Percentiles rank a stretch among this genome's conserved stretches.
Conservation (phyloP, 108 stramenopile species). For the Cyclotella cryptica region DNA sequence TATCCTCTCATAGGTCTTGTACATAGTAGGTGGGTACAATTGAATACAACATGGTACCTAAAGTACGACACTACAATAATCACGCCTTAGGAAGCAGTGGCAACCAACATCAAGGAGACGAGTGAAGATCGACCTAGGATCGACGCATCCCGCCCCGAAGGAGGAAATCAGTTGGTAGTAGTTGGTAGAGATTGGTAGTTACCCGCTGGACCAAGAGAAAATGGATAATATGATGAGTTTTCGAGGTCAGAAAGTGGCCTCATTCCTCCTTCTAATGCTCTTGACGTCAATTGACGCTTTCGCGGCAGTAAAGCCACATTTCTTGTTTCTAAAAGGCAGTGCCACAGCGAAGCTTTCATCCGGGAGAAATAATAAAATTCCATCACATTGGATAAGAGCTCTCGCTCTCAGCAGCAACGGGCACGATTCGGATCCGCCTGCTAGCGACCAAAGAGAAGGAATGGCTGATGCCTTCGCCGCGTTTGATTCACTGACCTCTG, state of each 20-base stretch:
- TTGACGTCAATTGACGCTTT: neutral
- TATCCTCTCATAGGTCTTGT: too few relatives aligned
- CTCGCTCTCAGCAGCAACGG: conserved; percentile 10
- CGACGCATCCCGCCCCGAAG: too few relatives aligned
- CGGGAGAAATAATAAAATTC: neutral
- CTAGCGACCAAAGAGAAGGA: conserved; percentile 46
- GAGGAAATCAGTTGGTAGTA: too few relatives aligned
- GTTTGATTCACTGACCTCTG: conserved; percentile 31
- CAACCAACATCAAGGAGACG: too few relatives aligned
- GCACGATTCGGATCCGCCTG: conserved; percentile 11
- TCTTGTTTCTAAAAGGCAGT: neutral
- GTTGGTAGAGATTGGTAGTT: too few relatives aligned
- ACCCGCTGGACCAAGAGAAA: too few relatives aligned
- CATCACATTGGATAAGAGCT: neutral
- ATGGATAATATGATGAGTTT: neutral
- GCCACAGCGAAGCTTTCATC: neutral
- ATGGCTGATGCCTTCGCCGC: conserved; percentile 52
- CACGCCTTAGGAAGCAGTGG: too few relatives aligned
- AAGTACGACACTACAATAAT: too few relatives aligned
- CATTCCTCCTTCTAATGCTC: neutral
- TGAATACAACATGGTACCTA: too few relatives aligned
- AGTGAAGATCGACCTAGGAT: too few relatives aligned
- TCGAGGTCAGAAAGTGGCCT: neutral
- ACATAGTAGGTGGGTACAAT: too few relatives aligned
- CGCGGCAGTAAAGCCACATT: neutral